phyloP scores from a whole-genome alignment of 768 basidiomycete species.

The Pisolithus tinctorius region DNA sequence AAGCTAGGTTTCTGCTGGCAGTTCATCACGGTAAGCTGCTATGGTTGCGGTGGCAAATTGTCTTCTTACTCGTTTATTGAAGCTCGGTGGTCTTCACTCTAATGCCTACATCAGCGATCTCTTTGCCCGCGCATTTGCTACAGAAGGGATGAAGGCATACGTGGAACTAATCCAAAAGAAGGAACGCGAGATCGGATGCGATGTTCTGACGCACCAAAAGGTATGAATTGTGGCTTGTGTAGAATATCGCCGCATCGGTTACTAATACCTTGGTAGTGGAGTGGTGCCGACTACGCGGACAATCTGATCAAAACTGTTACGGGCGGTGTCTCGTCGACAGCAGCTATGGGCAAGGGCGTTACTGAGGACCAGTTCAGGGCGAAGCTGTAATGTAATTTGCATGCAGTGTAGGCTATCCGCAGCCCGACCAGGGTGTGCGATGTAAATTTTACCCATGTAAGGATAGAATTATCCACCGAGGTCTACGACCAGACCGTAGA shows the following conservation, averaged over 20 bases:
- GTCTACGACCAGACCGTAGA: background rate
- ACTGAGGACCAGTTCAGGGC: constrained; percentile 80
- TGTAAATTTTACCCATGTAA: background rate
- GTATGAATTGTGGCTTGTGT: constrained; percentile 33
- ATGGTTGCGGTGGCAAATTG: constrained; percentile 1
- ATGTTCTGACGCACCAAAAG: constrained; percentile 97
- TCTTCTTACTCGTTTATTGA: constrained; percentile 4
- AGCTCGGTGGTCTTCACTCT: constrained; percentile 96
- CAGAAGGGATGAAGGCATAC: constrained; percentile 99
- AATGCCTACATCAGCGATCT: constrained; percentile 95
- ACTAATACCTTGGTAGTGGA: constrained; percentile 57
- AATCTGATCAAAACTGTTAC: constrained; percentile 92
- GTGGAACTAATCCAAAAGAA: constrained; percentile 89
- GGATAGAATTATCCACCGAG: background rate
- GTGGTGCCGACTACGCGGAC: constrained; percentile 90
- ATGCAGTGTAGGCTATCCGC: background rate
- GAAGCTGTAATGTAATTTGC: constrained; percentile 33
- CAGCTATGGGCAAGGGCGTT: constrained; percentile 99
- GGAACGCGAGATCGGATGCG: constrained; percentile 90
- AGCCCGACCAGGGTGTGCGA: background rate
- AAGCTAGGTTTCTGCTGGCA: constrained; percentile 98
- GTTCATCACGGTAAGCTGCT: constrained; percentile 83
- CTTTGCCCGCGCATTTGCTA: constrained; percentile 83
- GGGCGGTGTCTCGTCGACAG: constrained; percentile 91
- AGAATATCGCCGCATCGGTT: background rate